Percentiles rank a stretch among this genome's conserved stretches.
Evolutionary conservation across 2,329 filamentous ascomycete genomes (phyloP).

Genomic region (Claviceps sp.): DNA sequence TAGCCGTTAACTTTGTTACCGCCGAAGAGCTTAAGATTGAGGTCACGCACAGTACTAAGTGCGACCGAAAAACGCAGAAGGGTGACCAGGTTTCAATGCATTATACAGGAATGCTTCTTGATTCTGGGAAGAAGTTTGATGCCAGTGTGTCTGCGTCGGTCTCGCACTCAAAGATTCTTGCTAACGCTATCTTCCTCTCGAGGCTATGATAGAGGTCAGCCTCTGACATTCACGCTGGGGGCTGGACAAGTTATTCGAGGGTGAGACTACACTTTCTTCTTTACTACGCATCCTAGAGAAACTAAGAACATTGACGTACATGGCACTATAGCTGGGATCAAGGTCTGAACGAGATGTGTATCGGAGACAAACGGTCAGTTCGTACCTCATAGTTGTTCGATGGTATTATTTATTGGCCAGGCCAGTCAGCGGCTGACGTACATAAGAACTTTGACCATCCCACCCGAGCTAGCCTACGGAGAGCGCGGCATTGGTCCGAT

Average conservation of each 20-base stretch:
- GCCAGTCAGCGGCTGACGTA: slow-evolving; percentile 3
- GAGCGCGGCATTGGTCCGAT: slow-evolving; percentile 66
- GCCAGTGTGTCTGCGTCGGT: slow-evolving; percentile 34
- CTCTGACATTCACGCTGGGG: slow-evolving; percentile 71
- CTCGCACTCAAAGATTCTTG: background rate
- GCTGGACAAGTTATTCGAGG: slow-evolving; percentile 78
- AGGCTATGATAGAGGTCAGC: slow-evolving; percentile 61
- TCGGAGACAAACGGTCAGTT: slow-evolving; percentile 67
- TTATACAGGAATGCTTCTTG: slow-evolving; percentile 70
- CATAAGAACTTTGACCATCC: slow-evolving; percentile 65
- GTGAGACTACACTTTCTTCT: slow-evolving; percentile 27
- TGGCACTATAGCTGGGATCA: slow-evolving; percentile 59
- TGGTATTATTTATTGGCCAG: background rate
- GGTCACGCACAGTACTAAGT: slow-evolving; percentile 59
- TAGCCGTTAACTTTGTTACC: slow-evolving; percentile 37
- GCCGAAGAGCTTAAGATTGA: slow-evolving; percentile 61
- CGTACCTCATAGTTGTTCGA: background rate
- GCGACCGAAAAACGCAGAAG: slow-evolving; percentile 60
- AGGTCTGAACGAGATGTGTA: slow-evolving; percentile 85
- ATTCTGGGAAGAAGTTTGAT: slow-evolving; percentile 70
- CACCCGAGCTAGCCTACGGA: slow-evolving; percentile 77
- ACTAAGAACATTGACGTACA: slow-evolving; percentile 8
- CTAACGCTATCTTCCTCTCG: background rate
- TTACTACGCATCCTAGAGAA: background rate
- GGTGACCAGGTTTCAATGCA: slow-evolving; percentile 78